Percentiles rank a stretch among this genome's conserved stretches.
Evolutionary conservation across 805 yeast genomes (phyloP).

Genomic region (Wickerhamiella dianesei): DNA sequence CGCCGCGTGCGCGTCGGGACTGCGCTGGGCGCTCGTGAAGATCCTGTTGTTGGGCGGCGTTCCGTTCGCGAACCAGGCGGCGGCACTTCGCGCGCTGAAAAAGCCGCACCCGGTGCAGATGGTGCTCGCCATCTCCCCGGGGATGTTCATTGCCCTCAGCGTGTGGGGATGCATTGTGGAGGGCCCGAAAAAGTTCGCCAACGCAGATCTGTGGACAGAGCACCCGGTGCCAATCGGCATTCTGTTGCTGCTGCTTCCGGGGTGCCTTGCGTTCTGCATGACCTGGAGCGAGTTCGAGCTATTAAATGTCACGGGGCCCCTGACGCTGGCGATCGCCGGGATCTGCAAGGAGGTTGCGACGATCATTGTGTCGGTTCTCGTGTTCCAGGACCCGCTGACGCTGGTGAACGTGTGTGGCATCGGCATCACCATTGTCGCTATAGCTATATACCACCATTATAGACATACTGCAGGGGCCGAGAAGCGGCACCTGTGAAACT

Average conservation of each 20-base stretch:
- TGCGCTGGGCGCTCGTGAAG: constrained; percentile 93
- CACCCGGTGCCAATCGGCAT: constrained; percentile 45
- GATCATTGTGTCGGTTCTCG: constrained; percentile 48
- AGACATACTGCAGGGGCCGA: constrained; percentile 4
- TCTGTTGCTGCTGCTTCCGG: constrained; percentile 59
- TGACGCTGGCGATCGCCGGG: constrained; percentile 82
- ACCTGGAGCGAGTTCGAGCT: constrained; percentile 71
- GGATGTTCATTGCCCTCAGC: constrained; percentile 56
- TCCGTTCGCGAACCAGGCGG: background rate
- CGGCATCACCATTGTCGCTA: constrained; percentile 59
- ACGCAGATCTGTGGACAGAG: constrained; percentile 50
- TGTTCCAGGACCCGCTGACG: constrained; percentile 64
- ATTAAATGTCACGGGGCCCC: constrained; percentile 65
- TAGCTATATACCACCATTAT: constrained; percentile 60
- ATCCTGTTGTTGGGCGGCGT: constrained; percentile 47
- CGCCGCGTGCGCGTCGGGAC: constrained; percentile 73
- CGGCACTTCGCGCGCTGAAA: too few relatives aligned
- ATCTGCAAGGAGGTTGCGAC: constrained; percentile 86
- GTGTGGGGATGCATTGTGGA: constrained; percentile 55
- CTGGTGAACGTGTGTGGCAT: constrained; percentile 61
- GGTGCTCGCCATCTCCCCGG: constrained; percentile 71
- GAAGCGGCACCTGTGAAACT: background rate
- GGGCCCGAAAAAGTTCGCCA: constrained; percentile 42
- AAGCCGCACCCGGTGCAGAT: constrained; percentile 59
- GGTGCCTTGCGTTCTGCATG: constrained; percentile 76